phyloP scores from a whole-genome alignment of 129 eudicot genomes.

The Lactuca sativa region DNA sequence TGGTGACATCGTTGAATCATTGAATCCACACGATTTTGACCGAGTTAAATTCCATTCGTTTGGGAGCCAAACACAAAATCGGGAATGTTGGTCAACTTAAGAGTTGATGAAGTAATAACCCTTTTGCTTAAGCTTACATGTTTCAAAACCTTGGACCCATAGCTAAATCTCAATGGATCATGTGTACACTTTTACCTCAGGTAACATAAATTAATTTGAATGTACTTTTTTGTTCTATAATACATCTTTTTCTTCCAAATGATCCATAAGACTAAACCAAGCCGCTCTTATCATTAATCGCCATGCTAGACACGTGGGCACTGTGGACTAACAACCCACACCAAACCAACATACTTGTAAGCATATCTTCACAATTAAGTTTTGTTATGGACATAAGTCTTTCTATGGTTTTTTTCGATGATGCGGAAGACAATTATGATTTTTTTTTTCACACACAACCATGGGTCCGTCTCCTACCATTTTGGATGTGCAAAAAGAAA shows the following conservation, averaged over 20 bases:
- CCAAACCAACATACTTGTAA: conserved; percentile 13
- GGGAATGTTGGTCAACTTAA: neutral
- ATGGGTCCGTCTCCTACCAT: no score
- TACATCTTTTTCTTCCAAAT: neutral
- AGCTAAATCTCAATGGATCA: neutral
- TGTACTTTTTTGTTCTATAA: conserved; percentile 7
- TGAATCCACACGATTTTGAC: no score
- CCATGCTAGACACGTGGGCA: conserved; percentile 72
- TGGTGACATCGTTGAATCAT: no score
- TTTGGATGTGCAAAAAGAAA: neutral
- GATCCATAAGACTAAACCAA: conserved; percentile 10
- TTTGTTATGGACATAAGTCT: neutral
- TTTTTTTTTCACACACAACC: no score
- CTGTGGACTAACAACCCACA: conserved; percentile 98
- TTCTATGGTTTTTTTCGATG: no score
- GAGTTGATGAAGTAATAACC: neutral
- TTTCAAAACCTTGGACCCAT: neutral
- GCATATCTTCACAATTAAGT: conserved; percentile 3
- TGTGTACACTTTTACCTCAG: neutral
- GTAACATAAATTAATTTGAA: neutral
- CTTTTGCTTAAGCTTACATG: neutral
- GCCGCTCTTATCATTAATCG: neutral
- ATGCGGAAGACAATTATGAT: no score
- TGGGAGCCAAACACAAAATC: no score
- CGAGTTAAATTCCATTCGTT: no score